These are phyloP conservation scores for Verbena officinalis DNA, from an alignment of 257 asterid species.

Conservation along the genomic window DNA sequence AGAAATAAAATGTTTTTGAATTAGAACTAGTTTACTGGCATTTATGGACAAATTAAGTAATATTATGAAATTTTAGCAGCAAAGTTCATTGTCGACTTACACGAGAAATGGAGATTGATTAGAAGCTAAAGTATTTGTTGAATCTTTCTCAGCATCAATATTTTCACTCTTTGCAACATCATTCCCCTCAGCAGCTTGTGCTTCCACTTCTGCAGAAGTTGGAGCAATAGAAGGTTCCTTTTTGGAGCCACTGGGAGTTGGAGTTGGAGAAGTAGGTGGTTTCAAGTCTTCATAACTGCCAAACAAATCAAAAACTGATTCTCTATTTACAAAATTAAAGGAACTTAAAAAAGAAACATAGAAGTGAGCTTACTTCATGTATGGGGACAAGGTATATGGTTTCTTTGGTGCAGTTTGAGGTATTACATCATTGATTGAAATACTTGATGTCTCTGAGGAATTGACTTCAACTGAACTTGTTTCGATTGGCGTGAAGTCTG, in stretches of 20 bases:
- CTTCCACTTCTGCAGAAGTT: conserved; percentile 30
- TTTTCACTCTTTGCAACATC: conserved; percentile 33
- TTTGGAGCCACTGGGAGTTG: conserved; percentile 53
- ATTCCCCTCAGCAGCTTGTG: conserved; percentile 37
- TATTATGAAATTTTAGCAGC: background rate
- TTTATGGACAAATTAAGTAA: background rate
- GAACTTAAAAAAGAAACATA: background rate
- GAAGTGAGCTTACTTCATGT: conserved; percentile 45
- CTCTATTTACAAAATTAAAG: background rate
- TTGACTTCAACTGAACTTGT: conserved; percentile 32
- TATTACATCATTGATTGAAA: conserved; percentile 19
- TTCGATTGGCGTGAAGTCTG: conserved; percentile 27
- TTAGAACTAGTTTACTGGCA: background rate
- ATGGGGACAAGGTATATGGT: conserved; percentile 48
- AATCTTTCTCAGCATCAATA: conserved; percentile 15
- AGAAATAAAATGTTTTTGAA: background rate
- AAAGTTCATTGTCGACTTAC: conserved; percentile 39
- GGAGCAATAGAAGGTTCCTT: conserved; percentile 31
- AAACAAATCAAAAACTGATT: conserved; percentile 26
- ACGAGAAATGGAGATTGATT: conserved; percentile 41
- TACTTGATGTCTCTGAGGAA: conserved; percentile 37
- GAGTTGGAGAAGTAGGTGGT: conserved; percentile 68
- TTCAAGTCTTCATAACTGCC: conserved; percentile 64
- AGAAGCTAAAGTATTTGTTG: conserved; percentile 28
- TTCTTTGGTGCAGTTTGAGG: conserved; percentile 37